A percentile compares a stretch with the other conserved stretches of the same genome.
Evolutionary conservation across 1,284 basidiomycete species (phyloP).

Genomic region (Pseudozyma tsukubaensis): DNA sequence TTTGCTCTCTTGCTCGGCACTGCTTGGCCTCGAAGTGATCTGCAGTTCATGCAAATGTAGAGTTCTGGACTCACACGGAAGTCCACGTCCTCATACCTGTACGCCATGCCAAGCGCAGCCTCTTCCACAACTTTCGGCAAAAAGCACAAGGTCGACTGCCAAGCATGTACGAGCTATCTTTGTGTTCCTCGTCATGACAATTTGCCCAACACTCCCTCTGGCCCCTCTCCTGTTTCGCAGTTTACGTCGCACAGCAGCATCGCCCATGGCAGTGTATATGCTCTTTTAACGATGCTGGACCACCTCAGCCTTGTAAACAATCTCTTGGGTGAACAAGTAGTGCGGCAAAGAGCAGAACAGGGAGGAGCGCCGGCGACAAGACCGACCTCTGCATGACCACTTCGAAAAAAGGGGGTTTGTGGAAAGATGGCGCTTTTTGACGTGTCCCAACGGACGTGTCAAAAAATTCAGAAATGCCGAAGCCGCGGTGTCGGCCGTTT

Average conservation of each 20-base stretch:
- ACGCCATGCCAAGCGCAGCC: no score
- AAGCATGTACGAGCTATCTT: neutral
- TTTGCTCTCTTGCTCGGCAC: no score
- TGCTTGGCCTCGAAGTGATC: neutral
- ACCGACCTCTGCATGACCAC: neutral
- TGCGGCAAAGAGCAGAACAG: no score
- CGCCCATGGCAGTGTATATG: no score
- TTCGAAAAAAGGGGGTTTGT: neutral
- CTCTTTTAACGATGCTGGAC: no score
- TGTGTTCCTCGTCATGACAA: no score
- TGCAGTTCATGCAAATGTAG: conserved; percentile 3
- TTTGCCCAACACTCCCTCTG: no score
- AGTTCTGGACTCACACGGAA: conserved; percentile 12
- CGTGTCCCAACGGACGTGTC: conserved; percentile 39
- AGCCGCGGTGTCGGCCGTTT: neutral
- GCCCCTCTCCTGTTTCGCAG: no score
- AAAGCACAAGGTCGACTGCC: neutral
- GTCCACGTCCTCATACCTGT: neutral
- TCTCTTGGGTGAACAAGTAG: no score
- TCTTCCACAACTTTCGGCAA: neutral
- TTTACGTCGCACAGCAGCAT: no score
- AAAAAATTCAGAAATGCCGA: conserved; percentile 6
- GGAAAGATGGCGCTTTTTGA: conserved; percentile 33
- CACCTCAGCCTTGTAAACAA: no score
- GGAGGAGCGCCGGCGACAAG: no score